Conservation (phyloP, 75 land plant species). For the Picea glauca region DNA sequence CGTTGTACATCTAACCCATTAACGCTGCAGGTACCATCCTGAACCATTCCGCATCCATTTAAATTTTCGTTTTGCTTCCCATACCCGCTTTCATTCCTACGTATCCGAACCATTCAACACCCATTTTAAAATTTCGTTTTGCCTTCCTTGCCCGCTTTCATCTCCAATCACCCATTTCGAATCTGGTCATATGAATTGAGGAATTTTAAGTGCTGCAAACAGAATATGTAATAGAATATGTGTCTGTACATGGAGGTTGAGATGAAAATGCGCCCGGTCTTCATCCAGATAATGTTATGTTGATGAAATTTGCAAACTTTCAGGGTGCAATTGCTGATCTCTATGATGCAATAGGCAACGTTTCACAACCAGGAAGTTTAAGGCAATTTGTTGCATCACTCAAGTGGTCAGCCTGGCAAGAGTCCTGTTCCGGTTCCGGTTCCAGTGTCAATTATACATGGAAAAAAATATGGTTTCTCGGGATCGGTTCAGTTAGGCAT, state of each 20-base stretch:
- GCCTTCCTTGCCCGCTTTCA: too few relatives aligned
- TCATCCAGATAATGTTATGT: constrained; percentile 24
- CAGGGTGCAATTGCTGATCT: constrained; percentile 63
- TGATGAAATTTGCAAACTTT: constrained; percentile 66
- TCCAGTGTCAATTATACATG: too few relatives aligned
- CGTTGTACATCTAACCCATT: too few relatives aligned
- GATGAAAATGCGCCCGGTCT: constrained; percentile 2
- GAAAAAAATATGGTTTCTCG: constrained; percentile 39
- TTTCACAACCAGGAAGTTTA: neutral
- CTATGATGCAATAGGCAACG: constrained; percentile 17
- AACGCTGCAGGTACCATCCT: too few relatives aligned
- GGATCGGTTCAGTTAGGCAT: constrained; percentile 70
- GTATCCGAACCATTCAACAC: too few relatives aligned
- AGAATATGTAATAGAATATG: too few relatives aligned
- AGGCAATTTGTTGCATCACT: neutral
- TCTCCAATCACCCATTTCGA: too few relatives aligned
- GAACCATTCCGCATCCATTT: too few relatives aligned
- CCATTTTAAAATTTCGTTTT: too few relatives aligned
- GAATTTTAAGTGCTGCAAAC: constrained; percentile 47
- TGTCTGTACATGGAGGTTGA: constrained; percentile 28
- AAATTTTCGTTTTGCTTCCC: too few relatives aligned
- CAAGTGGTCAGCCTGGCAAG: constrained; percentile 10
- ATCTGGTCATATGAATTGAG: too few relatives aligned
- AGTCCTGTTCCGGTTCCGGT: neutral
- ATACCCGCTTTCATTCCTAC: too few relatives aligned